Evolutionary conservation across 106 monocot species (phyloP), one percentile per base, ranked within the genome.

Genomic region (Amphibolis antarctica): DNA sequence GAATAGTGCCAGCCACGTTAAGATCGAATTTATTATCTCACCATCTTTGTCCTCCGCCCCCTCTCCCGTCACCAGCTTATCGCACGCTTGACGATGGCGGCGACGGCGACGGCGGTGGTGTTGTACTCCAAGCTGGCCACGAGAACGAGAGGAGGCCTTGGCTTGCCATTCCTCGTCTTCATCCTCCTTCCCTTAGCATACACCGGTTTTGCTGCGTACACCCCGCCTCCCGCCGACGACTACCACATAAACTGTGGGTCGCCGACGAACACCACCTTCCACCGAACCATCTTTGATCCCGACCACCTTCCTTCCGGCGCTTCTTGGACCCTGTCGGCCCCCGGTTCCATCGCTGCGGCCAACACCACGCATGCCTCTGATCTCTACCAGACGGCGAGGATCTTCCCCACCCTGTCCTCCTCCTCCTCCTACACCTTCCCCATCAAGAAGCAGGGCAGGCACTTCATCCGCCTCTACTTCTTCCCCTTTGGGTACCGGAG

Each of bases 221-320:
- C 46, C 25, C 60, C 47, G 46, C 12, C 24, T 20, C 69, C 69
- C 46, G 6, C 19, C 18, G 47, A 44, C 59, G 48, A 69, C 13
- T 69, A 59, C 69, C 69, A 59, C 47, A 26, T 69, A 58, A 48
- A 29, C 69, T 69, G 69, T 27, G 69, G 69, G 4, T 49, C 65
- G 4, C 2, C 26, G 15, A 12, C 69, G 24, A 7, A 0, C 56
- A 19, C 67, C 43, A 53, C 44, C 44, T 25, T 29, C 18, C 18
- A 23, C 55, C 43, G 10, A 22, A 5, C 10, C 42, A 14, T 17
- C 44, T 46, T 59, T 20, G 0, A 10, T 12, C 44, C 59, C 25
- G 42, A 27, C 46, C 60, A 59, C 46, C 46, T 59, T n/a, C 59
- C 69, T 12, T 58, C 59, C 59, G 9, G 42, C 45, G n/a, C 23